phyloP scores from a whole-genome alignment of 225 moss, liverwort and hornwort genomes.

The Polytrichum commune region DNA sequence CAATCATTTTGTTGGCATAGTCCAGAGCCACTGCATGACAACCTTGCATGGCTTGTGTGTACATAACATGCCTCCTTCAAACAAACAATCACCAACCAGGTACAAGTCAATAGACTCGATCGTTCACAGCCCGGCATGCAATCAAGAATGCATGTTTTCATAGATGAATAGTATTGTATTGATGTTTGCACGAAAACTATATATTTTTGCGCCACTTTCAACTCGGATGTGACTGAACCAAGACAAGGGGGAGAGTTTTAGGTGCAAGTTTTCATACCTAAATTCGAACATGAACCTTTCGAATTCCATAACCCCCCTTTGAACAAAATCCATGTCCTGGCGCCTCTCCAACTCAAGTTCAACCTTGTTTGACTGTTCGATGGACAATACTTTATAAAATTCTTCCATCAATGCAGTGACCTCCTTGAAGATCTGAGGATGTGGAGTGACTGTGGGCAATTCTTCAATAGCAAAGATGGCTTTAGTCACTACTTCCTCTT shows the following conservation, averaged over 20 bases:
- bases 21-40: background rate
- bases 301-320: too few species aligned
- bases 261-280: too few species aligned
- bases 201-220: too few species aligned
- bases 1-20: constrained; percentile 2
- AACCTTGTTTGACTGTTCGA: background rate
- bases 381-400: background rate
- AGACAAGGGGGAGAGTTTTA: too few species aligned
- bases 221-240: too few species aligned
- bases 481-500: background rate
- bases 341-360: constrained; percentile 13
- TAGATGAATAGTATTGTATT: too few species aligned
- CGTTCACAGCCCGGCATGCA: too few species aligned
- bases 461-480: background rate
- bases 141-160: too few species aligned
- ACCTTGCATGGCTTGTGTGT: background rate
- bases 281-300: too few species aligned
- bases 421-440: background rate
- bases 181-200: too few species aligned
- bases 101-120: background rate
- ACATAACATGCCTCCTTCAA: background rate
- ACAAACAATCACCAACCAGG: background rate
- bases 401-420: constrained; percentile 3
- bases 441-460: background rate
- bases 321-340: background rate